phyloP scores from a whole-genome alignment of 495 filamentous ascomycete species.

The Saxophila tyrrhenica region DNA sequence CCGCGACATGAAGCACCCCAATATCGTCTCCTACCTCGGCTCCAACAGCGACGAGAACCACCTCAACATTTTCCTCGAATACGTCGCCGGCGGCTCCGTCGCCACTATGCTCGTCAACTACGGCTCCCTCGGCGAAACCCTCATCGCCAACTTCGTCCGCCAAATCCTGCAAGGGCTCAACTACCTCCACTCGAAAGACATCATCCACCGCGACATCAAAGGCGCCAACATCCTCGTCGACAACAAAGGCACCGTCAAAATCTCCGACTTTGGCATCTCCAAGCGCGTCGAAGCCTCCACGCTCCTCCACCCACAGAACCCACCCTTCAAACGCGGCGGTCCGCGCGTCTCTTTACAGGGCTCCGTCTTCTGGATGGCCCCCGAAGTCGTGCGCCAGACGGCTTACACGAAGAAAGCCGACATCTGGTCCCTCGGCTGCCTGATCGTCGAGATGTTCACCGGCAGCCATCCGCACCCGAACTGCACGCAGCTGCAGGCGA shows the following conservation, averaged over 20 bases:
- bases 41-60: slow-evolving; percentile 82
- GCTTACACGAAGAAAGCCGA: slow-evolving; percentile 98
- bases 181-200: slow-evolving; percentile 87
- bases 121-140: slow-evolving; percentile 81
- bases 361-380: slow-evolving; percentile 99
- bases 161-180: slow-evolving; percentile 93
- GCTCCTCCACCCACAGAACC: slow-evolving; percentile 41
- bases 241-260: slow-evolving; percentile 98
- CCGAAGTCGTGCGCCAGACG: slow-evolving; percentile 94
- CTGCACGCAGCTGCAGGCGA: slow-evolving; percentile 92
- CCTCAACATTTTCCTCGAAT: slow-evolving; percentile 99
- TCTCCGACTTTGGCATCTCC: slow-evolving; percentile 97
- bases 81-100: slow-evolving; percentile 94
- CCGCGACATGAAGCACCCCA: slow-evolving; percentile 86
- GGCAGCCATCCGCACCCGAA: slow-evolving; percentile 93
- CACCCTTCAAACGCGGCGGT: slow-evolving; percentile 51
- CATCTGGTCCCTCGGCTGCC: slow-evolving; percentile 94
- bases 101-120: slow-evolving; percentile 98
- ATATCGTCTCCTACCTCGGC: slow-evolving; percentile 96
- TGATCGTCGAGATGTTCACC: slow-evolving; percentile 99
- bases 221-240: slow-evolving; percentile 98
- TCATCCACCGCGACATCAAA: slow-evolving; percentile 98
- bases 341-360: slow-evolving; percentile 89
- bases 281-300: slow-evolving; percentile 86
- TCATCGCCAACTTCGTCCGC: slow-evolving; percentile 92